Evolutionary conservation across 1,284 basidiomycete genomes (phyloP).

Genomic region (Exsudoporus floridanus): DNA sequence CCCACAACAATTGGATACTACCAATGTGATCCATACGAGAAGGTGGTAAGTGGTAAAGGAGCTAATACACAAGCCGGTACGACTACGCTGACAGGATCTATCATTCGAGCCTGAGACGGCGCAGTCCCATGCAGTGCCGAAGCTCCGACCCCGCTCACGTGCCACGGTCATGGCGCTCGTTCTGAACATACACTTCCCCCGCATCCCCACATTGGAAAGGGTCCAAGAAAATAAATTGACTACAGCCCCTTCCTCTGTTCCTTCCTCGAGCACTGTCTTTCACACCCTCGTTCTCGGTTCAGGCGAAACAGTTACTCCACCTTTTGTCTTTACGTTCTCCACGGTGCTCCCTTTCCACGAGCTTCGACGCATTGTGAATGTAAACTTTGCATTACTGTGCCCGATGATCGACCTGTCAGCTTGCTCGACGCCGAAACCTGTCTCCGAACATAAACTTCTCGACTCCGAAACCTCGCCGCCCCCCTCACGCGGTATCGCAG

Average conservation of each 20-base stretch:
- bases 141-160: constrained; percentile 7
- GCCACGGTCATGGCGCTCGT: constrained; percentile 7
- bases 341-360: constrained; percentile 29
- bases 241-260: constrained; percentile 26
- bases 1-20: background rate
- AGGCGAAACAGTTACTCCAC: constrained; percentile 2
- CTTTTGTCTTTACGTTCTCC: constrained; percentile 19
- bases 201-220: no score
- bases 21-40: no score
- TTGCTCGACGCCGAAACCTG: constrained; percentile 16
- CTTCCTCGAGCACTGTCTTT: constrained; percentile 15
- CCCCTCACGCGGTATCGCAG: constrained; percentile 9
- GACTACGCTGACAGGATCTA: no score
- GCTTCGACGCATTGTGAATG: constrained; percentile 22
- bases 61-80: no score
- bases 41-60: no score
- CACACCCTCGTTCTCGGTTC: constrained; percentile 17
- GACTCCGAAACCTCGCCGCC: constrained; percentile 4
- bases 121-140: no score
- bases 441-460: constrained; percentile 14
- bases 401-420: background rate
- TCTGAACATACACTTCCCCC: constrained; percentile 31
- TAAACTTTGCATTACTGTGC: background rate
- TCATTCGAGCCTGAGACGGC: no score
- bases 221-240: constrained; percentile 34